phyloP scores from a whole-genome alignment of 768 basidiomycete genomes.

The Tricholoma matsutake region DNA sequence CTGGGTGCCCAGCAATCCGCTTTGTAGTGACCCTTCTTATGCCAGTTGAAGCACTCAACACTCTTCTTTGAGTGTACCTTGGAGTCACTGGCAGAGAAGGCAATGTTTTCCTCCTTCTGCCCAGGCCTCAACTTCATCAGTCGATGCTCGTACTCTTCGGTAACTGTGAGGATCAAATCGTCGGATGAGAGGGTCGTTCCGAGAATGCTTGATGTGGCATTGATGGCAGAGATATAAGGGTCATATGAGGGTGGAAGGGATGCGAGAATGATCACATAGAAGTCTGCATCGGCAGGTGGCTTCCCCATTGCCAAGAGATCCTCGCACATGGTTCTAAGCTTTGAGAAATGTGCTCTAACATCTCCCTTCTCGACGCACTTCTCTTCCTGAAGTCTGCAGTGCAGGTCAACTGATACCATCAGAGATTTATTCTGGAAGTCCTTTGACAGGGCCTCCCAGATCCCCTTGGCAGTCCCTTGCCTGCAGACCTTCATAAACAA shows the following conservation, averaged over 20 bases:
- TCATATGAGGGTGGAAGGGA: constrained; percentile 35
- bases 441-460: constrained; percentile 26
- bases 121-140: constrained; percentile 13
- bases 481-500: constrained; percentile 28
- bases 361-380: constrained; percentile 26
- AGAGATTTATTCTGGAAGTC: constrained; percentile 17
- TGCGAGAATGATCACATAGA: constrained; percentile 29
- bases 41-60: constrained; percentile 7
- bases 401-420: constrained; percentile 28
- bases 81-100: constrained; percentile 16
- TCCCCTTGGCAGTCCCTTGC: constrained; percentile 16
- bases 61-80: constrained; percentile 12
- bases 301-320: constrained; percentile 32
- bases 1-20: constrained; percentile 16
- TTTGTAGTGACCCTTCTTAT: too few species aligned
- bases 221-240: constrained; percentile 27
- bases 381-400: constrained; percentile 22
- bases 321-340: constrained; percentile 25
- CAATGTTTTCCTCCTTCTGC: constrained; percentile 23
- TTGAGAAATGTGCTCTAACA: constrained; percentile 14
- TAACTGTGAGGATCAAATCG: constrained; percentile 19
- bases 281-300: constrained; percentile 26
- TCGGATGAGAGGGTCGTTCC: constrained; percentile 7
- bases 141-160: constrained; percentile 25
- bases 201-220: constrained; percentile 16